Conservation (phyloP, 371 early-diverging fungal species). For the Syncephalis plumigaleata region DNA sequence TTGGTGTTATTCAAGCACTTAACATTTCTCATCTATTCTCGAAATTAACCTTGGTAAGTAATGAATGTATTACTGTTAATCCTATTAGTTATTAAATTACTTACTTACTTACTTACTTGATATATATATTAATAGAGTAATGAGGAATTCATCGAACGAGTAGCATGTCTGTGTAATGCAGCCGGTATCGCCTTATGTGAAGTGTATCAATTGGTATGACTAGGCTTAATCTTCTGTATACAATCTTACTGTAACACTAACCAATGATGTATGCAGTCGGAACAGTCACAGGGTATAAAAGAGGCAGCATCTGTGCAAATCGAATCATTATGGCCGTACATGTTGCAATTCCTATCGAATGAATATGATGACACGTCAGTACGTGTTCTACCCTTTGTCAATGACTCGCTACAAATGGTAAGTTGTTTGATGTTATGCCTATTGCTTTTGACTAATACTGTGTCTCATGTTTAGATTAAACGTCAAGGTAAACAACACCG, state of each 20-base stretch:
- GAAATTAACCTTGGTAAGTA: constrained; percentile 25
- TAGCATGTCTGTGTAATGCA: constrained; percentile 65
- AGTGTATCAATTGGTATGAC: constrained; percentile 50
- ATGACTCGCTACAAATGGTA: constrained; percentile 42
- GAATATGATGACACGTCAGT: constrained; percentile 71
- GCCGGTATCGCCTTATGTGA: constrained; percentile 46
- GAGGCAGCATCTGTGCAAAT: constrained; percentile 22
- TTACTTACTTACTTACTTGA: neutral
- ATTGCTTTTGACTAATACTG: constrained; percentile 1
- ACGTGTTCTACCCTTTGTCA: constrained; percentile 53
- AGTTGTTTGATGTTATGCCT: constrained; percentile 5
- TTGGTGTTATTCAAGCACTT: constrained; percentile 65
- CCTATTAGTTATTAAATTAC: neutral
- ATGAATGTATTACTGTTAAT: neutral
- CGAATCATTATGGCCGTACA: constrained; percentile 40
- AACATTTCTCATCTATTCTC: constrained; percentile 44
- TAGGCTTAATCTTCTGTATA: no score
- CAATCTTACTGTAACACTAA: neutral
- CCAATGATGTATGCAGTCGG: neutral
- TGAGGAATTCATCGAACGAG: constrained; percentile 57
- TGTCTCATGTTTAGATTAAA: no score
- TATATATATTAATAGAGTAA: no score
- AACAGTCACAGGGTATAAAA: neutral
- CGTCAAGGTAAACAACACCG: constrained; percentile 35
- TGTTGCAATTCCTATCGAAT: constrained; percentile 51